Percentiles rank a stretch among this genome's conserved stretches.
These are phyloP conservation scores for Psilocybe mexicana DNA, from an alignment of 1,284 basidiomycete genomes.

Conservation along the genomic window DNA sequence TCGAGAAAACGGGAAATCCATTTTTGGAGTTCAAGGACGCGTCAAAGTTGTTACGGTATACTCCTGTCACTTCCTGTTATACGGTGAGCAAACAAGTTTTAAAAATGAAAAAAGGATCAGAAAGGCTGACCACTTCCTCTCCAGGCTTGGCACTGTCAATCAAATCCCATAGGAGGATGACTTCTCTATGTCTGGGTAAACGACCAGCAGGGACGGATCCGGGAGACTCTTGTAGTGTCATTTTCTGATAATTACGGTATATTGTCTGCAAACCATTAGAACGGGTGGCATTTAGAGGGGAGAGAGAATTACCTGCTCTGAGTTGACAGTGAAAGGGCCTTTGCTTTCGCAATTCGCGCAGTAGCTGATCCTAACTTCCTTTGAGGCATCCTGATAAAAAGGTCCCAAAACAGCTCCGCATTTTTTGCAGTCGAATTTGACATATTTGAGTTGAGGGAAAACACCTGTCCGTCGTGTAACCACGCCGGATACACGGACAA, in stretches of 20 bases:
- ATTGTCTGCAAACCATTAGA: slow-evolving; percentile 70
- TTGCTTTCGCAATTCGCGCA: slow-evolving; percentile 93
- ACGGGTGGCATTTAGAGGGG: neutral
- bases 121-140: slow-evolving; percentile 81
- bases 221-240: slow-evolving; percentile 99
- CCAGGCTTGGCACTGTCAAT: slow-evolving; percentile 98
- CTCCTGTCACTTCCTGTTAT: slow-evolving; percentile 87
- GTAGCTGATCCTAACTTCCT: slow-evolving; percentile 93
- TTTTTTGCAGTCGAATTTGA: slow-evolving; percentile 97
- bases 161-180: slow-evolving; percentile 96
- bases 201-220: slow-evolving; percentile 97
- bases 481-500: slow-evolving; percentile 96
- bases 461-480: slow-evolving; percentile 96
- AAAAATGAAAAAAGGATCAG: slow-evolving; percentile 29
- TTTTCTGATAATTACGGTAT: slow-evolving; percentile 98
- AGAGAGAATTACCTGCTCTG: slow-evolving; percentile 72
- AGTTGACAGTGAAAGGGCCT: slow-evolving; percentile 96
- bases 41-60: slow-evolving; percentile 99
- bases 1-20: slow-evolving; percentile 99
- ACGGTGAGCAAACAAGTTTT: slow-evolving; percentile 16
- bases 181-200: slow-evolving; percentile 94
- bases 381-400: slow-evolving; percentile 96
- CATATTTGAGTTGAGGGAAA: slow-evolving; percentile 98
- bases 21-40: slow-evolving; percentile 98
- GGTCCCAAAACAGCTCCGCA: slow-evolving; percentile 93